phyloP scores from a whole-genome alignment of 2,329 filamentous ascomycete genomes.

The Phialophora macrospora region DNA sequence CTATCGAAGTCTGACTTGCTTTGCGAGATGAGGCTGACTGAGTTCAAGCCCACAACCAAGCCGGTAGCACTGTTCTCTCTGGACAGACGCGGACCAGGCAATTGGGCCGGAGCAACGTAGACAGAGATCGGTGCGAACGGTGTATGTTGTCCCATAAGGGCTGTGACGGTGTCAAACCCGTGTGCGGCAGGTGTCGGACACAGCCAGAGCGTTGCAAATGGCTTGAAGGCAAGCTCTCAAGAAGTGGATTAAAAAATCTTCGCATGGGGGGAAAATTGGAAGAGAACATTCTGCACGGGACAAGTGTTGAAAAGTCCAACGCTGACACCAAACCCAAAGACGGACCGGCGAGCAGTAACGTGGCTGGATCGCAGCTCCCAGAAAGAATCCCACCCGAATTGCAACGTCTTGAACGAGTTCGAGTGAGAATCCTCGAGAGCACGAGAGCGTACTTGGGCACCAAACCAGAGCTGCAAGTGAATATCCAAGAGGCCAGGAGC shows the following conservation, averaged over 20 bases:
- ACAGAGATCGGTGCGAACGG: not conserved
- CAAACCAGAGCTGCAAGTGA: not conserved
- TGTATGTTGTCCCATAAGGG: not conserved
- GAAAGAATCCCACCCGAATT: not conserved
- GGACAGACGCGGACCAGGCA: too few species aligned
- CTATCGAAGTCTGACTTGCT: too few species aligned
- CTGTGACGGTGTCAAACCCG: constrained; percentile 10
- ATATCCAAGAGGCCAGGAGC: not conserved
- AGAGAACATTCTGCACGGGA: too few species aligned
- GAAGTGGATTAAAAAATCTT: not conserved
- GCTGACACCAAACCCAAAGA: not conserved
- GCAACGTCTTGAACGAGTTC: constrained; percentile 6
- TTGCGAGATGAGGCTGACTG: too few species aligned
- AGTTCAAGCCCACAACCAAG: too few species aligned
- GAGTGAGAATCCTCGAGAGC: constrained; percentile 6
- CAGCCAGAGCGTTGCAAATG: not conserved
- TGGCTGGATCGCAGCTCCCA: not conserved
- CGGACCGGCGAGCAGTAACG: not conserved
- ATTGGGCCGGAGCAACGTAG: not conserved
- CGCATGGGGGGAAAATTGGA: too few species aligned
- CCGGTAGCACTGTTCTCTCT: too few species aligned
- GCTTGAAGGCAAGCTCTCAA: not conserved
- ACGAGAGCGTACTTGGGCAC: constrained; percentile 4
- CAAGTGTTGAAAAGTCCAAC: not conserved
- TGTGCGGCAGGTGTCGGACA: constrained; percentile 4